Conservation (phyloP, 768 basidiomycete species). For the Hemileccinum rubropunctum region DNA sequence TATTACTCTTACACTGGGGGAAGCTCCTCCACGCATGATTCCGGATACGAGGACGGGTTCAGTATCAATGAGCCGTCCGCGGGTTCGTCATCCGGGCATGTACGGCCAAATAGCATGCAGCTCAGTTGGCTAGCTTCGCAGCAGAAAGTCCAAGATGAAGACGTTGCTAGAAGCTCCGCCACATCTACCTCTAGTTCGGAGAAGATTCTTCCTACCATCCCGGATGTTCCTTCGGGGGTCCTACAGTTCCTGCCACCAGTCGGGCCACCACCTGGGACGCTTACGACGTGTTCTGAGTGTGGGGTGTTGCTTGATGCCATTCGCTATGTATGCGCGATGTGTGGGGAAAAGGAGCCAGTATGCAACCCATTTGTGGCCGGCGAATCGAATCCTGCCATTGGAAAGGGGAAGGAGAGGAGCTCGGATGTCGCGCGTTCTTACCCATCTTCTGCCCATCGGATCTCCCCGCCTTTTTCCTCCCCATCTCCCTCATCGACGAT, state of each 20-base stretch:
- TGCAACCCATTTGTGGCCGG: slow-evolving; percentile 9
- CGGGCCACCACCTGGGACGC: slow-evolving; percentile 53
- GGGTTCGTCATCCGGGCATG: slow-evolving; percentile 31
- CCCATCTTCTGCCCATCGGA: slow-evolving; percentile 36
- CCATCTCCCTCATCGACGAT: slow-evolving; percentile 14
- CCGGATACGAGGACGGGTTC: slow-evolving; percentile 50
- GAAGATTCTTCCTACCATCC: slow-evolving; percentile 17
- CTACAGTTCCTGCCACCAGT: slow-evolving; percentile 48
- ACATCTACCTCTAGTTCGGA: slow-evolving; percentile 15
- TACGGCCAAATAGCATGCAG: slow-evolving; percentile 65
- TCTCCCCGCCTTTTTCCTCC: slow-evolving; percentile 21
- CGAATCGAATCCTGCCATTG: slow-evolving; percentile 13
- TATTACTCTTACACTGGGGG: slow-evolving; percentile 69
- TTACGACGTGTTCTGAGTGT: slow-evolving; percentile 85
- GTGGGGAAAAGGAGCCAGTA: slow-evolving; percentile 70
- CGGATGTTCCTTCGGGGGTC: slow-evolving; percentile 48
- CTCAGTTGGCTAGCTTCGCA: slow-evolving; percentile 63
- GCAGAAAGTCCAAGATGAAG: slow-evolving; percentile 33
- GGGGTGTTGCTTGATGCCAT: slow-evolving; percentile 72
- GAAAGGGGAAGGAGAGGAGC: slow-evolving; percentile 49
- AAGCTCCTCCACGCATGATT: slow-evolving; percentile 50
- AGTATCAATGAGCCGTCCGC: slow-evolving; percentile 30
- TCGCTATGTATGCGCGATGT: slow-evolving; percentile 86
- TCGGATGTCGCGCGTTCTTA: slow-evolving; percentile 23
- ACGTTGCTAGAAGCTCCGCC: slow-evolving; percentile 7